A percentile compares a stretch with the other conserved stretches of the same genome.
phyloP scores from a whole-genome alignment of 148 eudicot genomes.

The Agrostemma githago region DNA sequence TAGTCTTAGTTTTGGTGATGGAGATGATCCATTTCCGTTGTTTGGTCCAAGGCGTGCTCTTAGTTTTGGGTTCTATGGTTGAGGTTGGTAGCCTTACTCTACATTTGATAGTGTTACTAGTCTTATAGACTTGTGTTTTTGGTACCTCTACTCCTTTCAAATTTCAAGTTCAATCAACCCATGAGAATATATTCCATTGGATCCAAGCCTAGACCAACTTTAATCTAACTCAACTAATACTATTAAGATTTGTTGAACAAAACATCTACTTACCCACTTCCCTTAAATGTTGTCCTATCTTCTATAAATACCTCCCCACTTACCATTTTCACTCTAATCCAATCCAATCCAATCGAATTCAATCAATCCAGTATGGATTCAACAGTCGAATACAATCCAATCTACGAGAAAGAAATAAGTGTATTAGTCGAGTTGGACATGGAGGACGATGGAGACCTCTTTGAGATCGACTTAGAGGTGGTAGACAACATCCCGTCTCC shows the following conservation, averaged over 20 bases:
- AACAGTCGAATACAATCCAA: slow-evolving; percentile 1
- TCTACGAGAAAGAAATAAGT: not conserved
- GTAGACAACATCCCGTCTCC: slow-evolving; percentile 38
- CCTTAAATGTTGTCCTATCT: not conserved
- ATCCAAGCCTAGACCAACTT: slow-evolving; percentile 9
- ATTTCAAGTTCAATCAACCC: not conserved
- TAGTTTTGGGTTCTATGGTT: not conserved
- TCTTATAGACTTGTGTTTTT: not conserved
- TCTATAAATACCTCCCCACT: not conserved
- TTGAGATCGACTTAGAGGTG: slow-evolving; percentile 53
- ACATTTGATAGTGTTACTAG: not conserved
- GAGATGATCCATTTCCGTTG: too few relatives aligned
- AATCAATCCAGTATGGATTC: not conserved
- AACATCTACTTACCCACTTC: slow-evolving; percentile 21
- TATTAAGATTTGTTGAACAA: slow-evolving; percentile 17
- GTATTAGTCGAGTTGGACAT: not conserved
- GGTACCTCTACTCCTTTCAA: not conserved
- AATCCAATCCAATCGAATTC: not conserved
- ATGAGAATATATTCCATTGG: too few relatives aligned
- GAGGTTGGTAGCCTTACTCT: slow-evolving; percentile 10
- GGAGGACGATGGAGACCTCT: slow-evolving; percentile 55
- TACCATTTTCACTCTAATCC: not conserved
- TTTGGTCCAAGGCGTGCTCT: too few relatives aligned
- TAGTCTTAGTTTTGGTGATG: too few relatives aligned
- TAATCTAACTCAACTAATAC: slow-evolving; percentile 21